Evolutionary conservation across 495 filamentous ascomycete genomes (phyloP).

Genomic region (Xylaria sp.): DNA sequence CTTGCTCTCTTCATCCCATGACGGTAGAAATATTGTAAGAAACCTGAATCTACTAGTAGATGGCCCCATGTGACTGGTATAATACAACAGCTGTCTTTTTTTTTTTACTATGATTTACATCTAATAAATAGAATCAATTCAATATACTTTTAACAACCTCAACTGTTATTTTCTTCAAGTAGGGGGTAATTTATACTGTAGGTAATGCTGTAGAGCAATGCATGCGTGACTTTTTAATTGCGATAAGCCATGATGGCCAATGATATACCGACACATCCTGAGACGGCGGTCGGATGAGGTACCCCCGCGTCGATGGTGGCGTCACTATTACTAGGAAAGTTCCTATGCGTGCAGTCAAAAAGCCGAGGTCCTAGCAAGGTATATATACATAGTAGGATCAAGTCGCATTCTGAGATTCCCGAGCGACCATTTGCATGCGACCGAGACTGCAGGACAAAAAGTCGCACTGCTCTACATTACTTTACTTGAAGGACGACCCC

Average conservation of each 20-base stretch:
- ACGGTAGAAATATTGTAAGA: neutral
- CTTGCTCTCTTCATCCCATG: neutral
- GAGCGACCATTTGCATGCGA: constrained; percentile 61
- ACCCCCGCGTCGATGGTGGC: constrained; percentile 25
- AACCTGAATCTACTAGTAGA: too few species aligned
- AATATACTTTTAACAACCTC: too few species aligned
- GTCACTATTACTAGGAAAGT: constrained; percentile 21
- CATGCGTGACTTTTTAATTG: constrained; percentile 29
- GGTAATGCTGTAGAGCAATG: too few species aligned
- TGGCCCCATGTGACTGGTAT: too few species aligned
- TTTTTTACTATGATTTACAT: too few species aligned
- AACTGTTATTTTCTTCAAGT: too few species aligned
- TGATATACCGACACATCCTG: constrained; percentile 22
- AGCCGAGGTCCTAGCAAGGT: constrained; percentile 18
- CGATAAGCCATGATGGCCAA: constrained; percentile 32
- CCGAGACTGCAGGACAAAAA: constrained; percentile 63
- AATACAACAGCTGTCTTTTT: too few species aligned
- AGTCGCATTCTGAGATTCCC: constrained; percentile 44
- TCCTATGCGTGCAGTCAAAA: constrained; percentile 1
- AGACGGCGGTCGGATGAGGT: neutral
- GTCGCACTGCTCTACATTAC: constrained; percentile 75
- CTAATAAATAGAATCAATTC: too few species aligned
- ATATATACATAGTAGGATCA: constrained; percentile 32
- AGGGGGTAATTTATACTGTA: too few species aligned
- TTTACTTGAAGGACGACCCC: constrained; percentile 58